Evolutionary conservation across 2,329 filamentous ascomycete genomes (phyloP).

Genomic region (Claviceps sp.): DNA sequence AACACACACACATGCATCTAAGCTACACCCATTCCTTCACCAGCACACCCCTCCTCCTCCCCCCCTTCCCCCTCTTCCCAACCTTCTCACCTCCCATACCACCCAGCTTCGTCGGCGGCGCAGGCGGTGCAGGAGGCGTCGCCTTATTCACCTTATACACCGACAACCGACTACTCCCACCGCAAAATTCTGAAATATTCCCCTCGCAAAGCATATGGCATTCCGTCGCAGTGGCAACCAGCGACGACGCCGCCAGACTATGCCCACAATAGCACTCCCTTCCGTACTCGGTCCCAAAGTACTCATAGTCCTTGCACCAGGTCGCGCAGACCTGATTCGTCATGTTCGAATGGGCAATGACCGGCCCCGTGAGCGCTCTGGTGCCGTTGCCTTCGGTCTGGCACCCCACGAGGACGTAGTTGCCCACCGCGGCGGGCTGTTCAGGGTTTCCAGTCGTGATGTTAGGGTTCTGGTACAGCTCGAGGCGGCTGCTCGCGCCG

Average conservation of each 20-base stretch:
- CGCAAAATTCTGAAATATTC: conserved; percentile 24
- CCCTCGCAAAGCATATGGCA: conserved; percentile 30
- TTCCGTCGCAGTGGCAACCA: conserved; percentile 17
- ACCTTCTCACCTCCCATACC: background rate
- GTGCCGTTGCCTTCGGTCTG: conserved; percentile 21
- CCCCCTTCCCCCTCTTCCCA: background rate
- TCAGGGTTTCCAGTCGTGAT: conserved; percentile 15
- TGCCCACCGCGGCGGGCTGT: conserved; percentile 19
- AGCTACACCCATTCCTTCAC: too few relatives aligned
- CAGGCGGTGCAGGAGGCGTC: background rate
- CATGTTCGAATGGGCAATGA: conserved; percentile 16
- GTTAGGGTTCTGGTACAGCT: conserved; percentile 20
- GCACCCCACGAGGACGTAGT: conserved; percentile 22
- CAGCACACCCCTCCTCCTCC: too few relatives aligned
- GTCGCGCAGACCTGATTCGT: conserved; percentile 19
- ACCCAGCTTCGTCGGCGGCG: background rate
- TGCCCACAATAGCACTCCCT: conserved; percentile 25
- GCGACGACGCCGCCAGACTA: conserved; percentile 15
- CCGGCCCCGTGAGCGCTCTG: conserved; percentile 18
- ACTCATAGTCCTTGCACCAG: conserved; percentile 18
- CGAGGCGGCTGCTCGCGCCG: conserved; percentile 17
- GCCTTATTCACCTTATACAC: conserved; percentile 18
- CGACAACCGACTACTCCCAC: conserved; percentile 24
- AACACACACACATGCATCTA: too few relatives aligned
- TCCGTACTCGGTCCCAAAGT: conserved; percentile 26